Conservation (phyloP, 495 filamentous ascomycete genomes). For the Immersiella caudata region DNA sequence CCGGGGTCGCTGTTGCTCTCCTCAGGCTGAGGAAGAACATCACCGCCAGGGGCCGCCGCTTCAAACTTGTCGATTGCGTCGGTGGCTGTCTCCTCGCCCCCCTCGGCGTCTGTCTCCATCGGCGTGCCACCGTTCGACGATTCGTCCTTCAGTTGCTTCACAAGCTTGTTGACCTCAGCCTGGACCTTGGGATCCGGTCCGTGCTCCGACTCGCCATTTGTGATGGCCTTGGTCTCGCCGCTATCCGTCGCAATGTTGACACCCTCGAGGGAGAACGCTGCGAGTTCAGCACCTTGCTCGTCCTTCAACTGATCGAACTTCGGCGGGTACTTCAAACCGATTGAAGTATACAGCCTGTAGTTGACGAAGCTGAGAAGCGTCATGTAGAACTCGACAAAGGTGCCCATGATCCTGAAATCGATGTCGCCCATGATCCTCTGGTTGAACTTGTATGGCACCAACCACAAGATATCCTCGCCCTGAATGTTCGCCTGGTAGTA, state of each 20-base stretch:
- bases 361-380: conserved; percentile 95
- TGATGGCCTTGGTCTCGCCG: conserved; percentile 55
- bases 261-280: conserved; percentile 86
- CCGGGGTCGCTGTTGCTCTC: conserved; percentile 57
- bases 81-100: conserved; percentile 51
- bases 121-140: conserved; percentile 48
- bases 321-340: conserved; percentile 91
- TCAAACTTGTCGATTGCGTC: conserved; percentile 89
- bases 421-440: conserved; percentile 89
- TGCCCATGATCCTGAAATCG: conserved; percentile 98
- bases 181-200: conserved; percentile 56
- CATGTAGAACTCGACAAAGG: conserved; percentile 98
- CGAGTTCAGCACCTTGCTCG: conserved; percentile 84
- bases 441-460: conserved; percentile 96
- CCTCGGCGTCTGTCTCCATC: conserved; percentile 52
- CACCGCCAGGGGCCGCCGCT: conserved; percentile 74
- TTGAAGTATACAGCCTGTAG: conserved; percentile 85
- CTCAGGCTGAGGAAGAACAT: conserved; percentile 82
- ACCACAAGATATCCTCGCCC: conserved; percentile 96
- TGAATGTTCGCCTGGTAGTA: conserved; percentile 99
- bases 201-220: conserved; percentile 50
- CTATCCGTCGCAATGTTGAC: conserved; percentile 59
- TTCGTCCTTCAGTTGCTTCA: conserved; percentile 53
- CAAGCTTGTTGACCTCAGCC: conserved; percentile 57
- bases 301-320: conserved; percentile 88